Conservation (phyloP, 805 yeast species). For the Cyberlindnera nakhonratchasimensis region DNA sequence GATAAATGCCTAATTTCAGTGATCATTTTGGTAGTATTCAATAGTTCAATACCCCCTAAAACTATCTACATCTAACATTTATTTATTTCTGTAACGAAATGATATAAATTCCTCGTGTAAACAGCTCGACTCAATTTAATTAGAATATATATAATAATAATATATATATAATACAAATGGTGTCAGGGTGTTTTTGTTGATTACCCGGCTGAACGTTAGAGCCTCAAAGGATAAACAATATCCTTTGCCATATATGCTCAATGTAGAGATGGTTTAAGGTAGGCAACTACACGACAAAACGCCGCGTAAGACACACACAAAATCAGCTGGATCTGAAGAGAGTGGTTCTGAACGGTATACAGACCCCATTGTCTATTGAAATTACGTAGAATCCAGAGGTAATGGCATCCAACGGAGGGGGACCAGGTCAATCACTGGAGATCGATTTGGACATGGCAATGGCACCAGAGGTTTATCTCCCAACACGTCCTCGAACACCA, state of each 20-base stretch:
- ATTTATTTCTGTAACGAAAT: too few relatives aligned
- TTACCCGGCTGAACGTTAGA: not conserved
- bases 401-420: conserved; percentile 2
- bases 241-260: not conserved
- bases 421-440: conserved; percentile 5
- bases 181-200: not conserved
- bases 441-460: conserved; percentile 24
- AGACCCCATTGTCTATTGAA: not conserved
- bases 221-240: conserved; percentile 1
- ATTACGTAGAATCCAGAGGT: too few relatives aligned
- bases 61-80: too few relatives aligned
- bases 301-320: not conserved
- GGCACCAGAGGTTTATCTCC: conserved; percentile 10
- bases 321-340: not conserved
- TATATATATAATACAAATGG: too few relatives aligned
- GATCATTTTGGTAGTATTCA: too few relatives aligned
- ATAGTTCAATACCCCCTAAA: too few relatives aligned
- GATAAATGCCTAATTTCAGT: too few relatives aligned
- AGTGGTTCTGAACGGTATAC: not conserved
- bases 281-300: not conserved
- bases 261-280: not conserved
- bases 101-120: too few relatives aligned
- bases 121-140: too few relatives aligned
- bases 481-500: conserved; percentile 3
- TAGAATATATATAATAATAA: too few relatives aligned